Conservation (phyloP, 768 basidiomycete species). For the Pulveroboletus sp. region DNA sequence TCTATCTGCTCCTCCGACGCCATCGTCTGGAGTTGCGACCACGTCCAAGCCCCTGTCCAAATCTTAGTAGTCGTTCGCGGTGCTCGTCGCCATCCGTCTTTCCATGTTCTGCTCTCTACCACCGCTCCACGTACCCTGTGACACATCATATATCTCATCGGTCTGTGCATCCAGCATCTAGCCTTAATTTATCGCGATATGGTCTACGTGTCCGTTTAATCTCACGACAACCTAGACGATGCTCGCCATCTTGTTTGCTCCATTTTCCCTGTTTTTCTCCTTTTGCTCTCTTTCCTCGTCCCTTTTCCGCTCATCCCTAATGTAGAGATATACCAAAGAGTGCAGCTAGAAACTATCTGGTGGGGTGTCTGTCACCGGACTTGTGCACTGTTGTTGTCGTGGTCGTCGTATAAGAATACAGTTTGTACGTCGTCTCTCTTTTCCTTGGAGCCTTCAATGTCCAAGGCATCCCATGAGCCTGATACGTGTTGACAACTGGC, state of each 20-base stretch:
- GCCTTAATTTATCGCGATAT: conserved; percentile 4
- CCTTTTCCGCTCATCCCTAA: conserved; percentile 1
- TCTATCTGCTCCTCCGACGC: conserved; percentile 30
- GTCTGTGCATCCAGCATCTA: conserved; percentile 1
- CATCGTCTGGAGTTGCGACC: conserved; percentile 2
- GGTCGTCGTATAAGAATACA: background rate
- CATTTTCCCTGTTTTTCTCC: background rate
- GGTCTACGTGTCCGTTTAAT: conserved; percentile 3
- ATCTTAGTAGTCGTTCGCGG: background rate
- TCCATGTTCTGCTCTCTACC: background rate
- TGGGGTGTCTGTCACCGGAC: background rate
- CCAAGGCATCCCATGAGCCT: too few relatives aligned
- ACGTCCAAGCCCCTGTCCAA: conserved; percentile 14
- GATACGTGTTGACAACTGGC: too few relatives aligned
- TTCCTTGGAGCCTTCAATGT: background rate
- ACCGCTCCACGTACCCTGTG: background rate
- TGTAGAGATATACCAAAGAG: conserved; percentile 25
- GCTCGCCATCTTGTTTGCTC: background rate
- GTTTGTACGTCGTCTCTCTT: background rate
- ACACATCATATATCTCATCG: background rate
- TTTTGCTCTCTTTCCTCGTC: background rate
- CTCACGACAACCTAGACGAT: conserved; percentile 4
- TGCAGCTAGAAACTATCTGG: conserved; percentile 11
- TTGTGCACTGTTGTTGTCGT: background rate
- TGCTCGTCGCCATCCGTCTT: background rate